Base-by-base conservation (phyloP, 1,284 basidiomycete genomes). In the Veloporphyrellus conicus region DNA sequence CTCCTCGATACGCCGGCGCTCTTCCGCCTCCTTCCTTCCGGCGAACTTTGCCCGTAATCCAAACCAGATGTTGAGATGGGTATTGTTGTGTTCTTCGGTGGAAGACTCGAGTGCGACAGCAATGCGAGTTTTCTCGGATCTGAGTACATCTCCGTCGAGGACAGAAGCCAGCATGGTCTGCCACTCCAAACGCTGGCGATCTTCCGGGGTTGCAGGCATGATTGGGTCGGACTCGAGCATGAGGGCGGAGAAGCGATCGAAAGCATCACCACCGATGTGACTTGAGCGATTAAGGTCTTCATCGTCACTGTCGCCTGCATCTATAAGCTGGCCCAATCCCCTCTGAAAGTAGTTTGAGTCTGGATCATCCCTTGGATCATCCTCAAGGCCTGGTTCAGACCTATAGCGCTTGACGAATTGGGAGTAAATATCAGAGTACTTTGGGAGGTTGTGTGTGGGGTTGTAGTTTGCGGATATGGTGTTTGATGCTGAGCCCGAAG, bases 151-250 rank as follows among this genome's bases (percentile, higher is more conserved):
- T 14, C 94, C 93, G 32, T 84, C 82, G 27, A 98, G 76, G 19
- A 97, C 93, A 32, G 92, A 94, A 9, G 90, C 82, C 33, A 97
- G 79, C 84, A 96, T 90, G 32, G 87, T 87, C 67, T 94, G 91
- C 93, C 93, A 97, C 68, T 94, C 93, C 39, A 94, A 71, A 23
- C 93, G 78, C 58, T 93, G 90, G 52, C 79, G 77, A 57, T 90
- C 87, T 58, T 88, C 84, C 37, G 79, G 68, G 8, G 80, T 83
- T 34, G 77, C 74, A 31, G 84, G 81, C 53, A 82, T 76, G 45
- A 76, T 72, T 28, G 77, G 70, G 52, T 85, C 82, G 9, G 75
- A 69, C 56, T 87, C 83, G 34, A 81, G 70, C 52, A 76, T 68
- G 29, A 78, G 68, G n/a, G 73, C 69, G 15, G 76, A 74, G 47